phyloP scores from a whole-genome alignment of 83 land plant genomes.

The Thuja plicata region DNA sequence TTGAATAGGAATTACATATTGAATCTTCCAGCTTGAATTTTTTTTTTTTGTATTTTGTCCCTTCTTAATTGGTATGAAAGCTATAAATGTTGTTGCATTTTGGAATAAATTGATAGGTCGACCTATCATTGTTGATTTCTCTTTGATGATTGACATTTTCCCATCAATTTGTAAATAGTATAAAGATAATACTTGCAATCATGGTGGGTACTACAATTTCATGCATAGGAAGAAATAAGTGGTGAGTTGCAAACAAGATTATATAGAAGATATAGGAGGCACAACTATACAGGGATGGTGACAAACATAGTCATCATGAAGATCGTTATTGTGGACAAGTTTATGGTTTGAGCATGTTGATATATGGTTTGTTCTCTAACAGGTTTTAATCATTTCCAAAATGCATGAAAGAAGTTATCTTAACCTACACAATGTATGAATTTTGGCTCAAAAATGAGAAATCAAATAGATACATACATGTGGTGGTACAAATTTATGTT shows the following conservation, averaged over 20 bases:
- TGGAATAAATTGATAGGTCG: constrained; percentile 36
- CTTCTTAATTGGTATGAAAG: not conserved
- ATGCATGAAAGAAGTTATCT: not conserved
- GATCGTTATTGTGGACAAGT: constrained; percentile 27
- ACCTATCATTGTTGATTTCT: constrained; percentile 67
- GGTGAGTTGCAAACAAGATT: constrained; percentile 55
- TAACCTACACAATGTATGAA: not conserved
- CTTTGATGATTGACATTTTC: constrained; percentile 66
- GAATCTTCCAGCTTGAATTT: not conserved
- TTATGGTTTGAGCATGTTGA: constrained; percentile 1
- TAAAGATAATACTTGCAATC: constrained; percentile 67
- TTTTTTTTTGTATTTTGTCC: not conserved
- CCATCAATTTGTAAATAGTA: constrained; percentile 67
- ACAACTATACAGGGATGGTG: constrained; percentile 25
- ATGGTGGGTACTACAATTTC: constrained; percentile 70
- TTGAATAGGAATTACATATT: not conserved
- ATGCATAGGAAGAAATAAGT: constrained; percentile 60
- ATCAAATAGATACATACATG: not conserved
- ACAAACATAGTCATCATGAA: constrained; percentile 25
- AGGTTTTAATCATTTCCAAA: not conserved
- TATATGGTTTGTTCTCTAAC: not conserved
- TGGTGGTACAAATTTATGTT: not conserved
- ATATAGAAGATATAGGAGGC: constrained; percentile 55
- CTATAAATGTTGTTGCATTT: not conserved
- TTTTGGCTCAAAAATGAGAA: not conserved